Percentiles rank a stretch among this genome's conserved stretches.
Conservation (phyloP, 192 early-diverging fungal genomes). For the Entomortierella chlamydospora region DNA sequence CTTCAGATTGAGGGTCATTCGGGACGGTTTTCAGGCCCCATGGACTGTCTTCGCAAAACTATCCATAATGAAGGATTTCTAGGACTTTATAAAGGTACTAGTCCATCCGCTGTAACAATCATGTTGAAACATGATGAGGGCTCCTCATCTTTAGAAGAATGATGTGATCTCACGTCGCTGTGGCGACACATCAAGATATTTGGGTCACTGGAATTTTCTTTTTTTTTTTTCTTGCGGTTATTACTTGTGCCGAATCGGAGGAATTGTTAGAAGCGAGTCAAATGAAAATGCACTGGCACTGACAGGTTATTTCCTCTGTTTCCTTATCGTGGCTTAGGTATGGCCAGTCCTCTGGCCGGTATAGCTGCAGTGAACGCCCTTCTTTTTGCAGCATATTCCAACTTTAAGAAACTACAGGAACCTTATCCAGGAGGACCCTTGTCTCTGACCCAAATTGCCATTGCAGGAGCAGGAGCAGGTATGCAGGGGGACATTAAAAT, state of each 20-base stretch:
- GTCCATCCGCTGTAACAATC: not conserved
- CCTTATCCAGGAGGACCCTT: conserved; percentile 62
- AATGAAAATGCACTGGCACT: too few relatives aligned
- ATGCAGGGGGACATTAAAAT: not conserved
- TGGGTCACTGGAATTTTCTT: not conserved
- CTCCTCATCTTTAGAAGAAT: too few relatives aligned
- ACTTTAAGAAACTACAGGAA: conserved; percentile 67
- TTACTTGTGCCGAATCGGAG: too few relatives aligned
- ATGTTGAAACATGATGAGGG: too few relatives aligned
- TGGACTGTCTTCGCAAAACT: conserved; percentile 87
- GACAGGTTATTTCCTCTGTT: too few relatives aligned
- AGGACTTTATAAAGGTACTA: conserved; percentile 83
- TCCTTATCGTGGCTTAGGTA: conserved; percentile 56
- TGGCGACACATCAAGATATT: conserved; percentile 1
- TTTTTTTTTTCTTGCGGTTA: not conserved
- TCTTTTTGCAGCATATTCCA: conserved; percentile 85
- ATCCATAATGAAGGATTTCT: conserved; percentile 82
- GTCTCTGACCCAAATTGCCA: conserved; percentile 74
- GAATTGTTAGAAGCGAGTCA: too few relatives aligned
- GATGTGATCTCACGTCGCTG: not conserved
- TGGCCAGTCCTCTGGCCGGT: conserved; percentile 85
- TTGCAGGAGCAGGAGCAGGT: conserved; percentile 92
- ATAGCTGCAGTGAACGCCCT: conserved; percentile 89
- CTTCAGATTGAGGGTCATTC: conserved; percentile 69
- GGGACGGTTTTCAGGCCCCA: conserved; percentile 73